phyloP scores from a whole-genome alignment of 495 filamentous ascomycete genomes.

The Aspergillus olivimuriae region DNA sequence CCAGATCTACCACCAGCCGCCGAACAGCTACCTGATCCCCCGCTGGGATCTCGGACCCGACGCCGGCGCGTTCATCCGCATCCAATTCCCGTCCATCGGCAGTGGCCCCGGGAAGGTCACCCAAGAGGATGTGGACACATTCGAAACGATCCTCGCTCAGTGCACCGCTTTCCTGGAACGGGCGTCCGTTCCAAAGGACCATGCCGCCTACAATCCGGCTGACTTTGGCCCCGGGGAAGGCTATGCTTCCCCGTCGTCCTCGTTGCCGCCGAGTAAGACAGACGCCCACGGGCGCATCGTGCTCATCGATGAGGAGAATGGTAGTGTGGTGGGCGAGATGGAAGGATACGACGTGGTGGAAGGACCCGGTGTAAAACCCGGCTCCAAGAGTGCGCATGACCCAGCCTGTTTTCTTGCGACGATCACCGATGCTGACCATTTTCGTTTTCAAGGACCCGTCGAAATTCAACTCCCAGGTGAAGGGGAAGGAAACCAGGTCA shows the following conservation, averaged over 20 bases:
- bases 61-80: slow-evolving; percentile 79
- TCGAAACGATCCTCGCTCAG: slow-evolving; percentile 92
- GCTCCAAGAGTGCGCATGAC: slow-evolving; percentile 71
- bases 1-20: slow-evolving; percentile 91
- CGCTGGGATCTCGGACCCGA: slow-evolving; percentile 87
- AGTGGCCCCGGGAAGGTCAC: slow-evolving; percentile 54
- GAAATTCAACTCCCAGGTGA: slow-evolving; percentile 79
- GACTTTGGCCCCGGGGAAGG: slow-evolving; percentile 73
- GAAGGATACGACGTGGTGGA: slow-evolving; percentile 79
- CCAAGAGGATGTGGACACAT: slow-evolving; percentile 92
- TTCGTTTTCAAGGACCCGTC: slow-evolving; percentile 64
- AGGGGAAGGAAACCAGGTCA: slow-evolving; percentile 61
- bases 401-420: not conserved
- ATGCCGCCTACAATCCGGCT: slow-evolving; percentile 66
- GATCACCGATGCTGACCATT: slow-evolving; percentile 5
- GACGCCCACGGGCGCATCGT: slow-evolving; percentile 53
- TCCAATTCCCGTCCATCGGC: slow-evolving; percentile 76
- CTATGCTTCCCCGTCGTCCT: slow-evolving; percentile 50
- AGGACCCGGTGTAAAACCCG: slow-evolving; percentile 61
- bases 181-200: slow-evolving; percentile 50
- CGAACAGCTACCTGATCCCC: slow-evolving; percentile 82
- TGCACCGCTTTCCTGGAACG: slow-evolving; percentile 90
- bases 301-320: slow-evolving; percentile 92
- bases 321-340: slow-evolving; percentile 88
- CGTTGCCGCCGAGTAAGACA: slow-evolving; percentile 1